Evolutionary conservation across 2,329 filamentous ascomycete species (phyloP), one percentile per base, ranked within the genome.

Genomic region (Boeremia lycopersici): DNA sequence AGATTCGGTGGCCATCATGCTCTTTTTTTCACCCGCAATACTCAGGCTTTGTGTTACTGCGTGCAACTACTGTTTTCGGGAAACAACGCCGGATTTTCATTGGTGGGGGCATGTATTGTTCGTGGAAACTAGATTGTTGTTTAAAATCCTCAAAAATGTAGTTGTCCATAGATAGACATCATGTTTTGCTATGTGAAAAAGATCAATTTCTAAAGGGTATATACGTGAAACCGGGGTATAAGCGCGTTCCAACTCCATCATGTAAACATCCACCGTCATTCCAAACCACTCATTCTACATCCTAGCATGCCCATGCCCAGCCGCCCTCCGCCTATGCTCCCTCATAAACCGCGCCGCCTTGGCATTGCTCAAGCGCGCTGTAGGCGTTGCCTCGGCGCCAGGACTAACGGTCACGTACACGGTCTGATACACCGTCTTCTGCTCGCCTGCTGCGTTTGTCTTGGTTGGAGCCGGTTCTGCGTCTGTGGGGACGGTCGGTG

Each of bases 401-500:
- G 51, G 52, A 1, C 62, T 43, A 2, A 61, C 61, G 4, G 63
- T 64, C 13, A 52, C 47, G 26, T 62, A 64, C 1, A 63, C 48
- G 0, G 64, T 67, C 13, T 64, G 28, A 12, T 60, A 61, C 8
- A 64, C 48, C 1, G 62, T 65, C 17, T 56, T 49, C 33, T 57
- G 29, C 4, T 52, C 46, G 6, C 34, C 41, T 4, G 48, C 52
- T 5, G 33, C 49, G 6, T 58, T 30, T n/a, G 47, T 51, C 9
- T 60, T 53, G 2, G 40, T 42, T 5, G 54, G 48, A 2, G 40
- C 40, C 11, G 56, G 40, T 1, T 57, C 42, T 12, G 31, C 52
- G 10, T 38, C 44, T 2, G 61, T 48, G 3, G 48, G 40, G 8
- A 30, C 25, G 10, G 40, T 34, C 2, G 52, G 45, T 3, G 46